Evolutionary conservation across 371 early-diverging fungal genomes (phyloP).

Genomic region (Rhizopus microsporus): DNA sequence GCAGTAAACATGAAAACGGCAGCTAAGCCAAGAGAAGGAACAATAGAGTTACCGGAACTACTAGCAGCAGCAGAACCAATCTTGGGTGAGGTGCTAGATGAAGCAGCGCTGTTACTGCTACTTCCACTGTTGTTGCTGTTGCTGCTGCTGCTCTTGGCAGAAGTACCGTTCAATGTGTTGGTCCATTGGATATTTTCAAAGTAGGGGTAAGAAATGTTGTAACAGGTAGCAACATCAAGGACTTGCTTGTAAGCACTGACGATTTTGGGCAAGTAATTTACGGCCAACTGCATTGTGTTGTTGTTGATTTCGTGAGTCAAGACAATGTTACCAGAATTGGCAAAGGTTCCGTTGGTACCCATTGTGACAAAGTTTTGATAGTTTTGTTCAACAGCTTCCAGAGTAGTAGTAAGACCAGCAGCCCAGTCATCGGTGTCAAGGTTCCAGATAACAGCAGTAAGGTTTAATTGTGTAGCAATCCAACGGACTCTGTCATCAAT

Average conservation of each 20-base stretch:
- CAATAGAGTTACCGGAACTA: neutral
- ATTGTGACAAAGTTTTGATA: constrained; percentile 36
- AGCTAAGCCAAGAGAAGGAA: neutral
- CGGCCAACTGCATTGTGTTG: constrained; percentile 38
- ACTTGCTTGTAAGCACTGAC: constrained; percentile 34
- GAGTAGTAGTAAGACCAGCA: constrained; percentile 25
- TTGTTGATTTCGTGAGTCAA: constrained; percentile 50
- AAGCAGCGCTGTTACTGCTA: neutral
- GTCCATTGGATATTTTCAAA: constrained; percentile 26
- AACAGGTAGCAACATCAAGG: constrained; percentile 45
- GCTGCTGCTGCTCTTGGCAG: neutral
- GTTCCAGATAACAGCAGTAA: constrained; percentile 47
- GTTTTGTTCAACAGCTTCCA: constrained; percentile 22
- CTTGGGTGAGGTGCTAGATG: neutral
- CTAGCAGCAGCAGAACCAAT: neutral
- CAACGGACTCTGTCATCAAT: constrained; percentile 49
- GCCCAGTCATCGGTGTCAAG: constrained; percentile 45
- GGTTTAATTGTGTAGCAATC: constrained; percentile 41
- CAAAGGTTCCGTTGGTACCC: constrained; percentile 43
- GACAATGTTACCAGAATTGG: constrained; percentile 32
- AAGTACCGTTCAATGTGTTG: constrained; percentile 9
- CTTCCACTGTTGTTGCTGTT: neutral
- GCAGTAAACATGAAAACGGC: neutral
- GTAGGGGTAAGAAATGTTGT: constrained; percentile 45
- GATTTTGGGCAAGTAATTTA: constrained; percentile 35